Percentiles rank a stretch among this genome's conserved stretches.
Evolutionary conservation across 176 grass and related monocot genomes (phyloP).

Genomic region (Aegilops longissima): DNA sequence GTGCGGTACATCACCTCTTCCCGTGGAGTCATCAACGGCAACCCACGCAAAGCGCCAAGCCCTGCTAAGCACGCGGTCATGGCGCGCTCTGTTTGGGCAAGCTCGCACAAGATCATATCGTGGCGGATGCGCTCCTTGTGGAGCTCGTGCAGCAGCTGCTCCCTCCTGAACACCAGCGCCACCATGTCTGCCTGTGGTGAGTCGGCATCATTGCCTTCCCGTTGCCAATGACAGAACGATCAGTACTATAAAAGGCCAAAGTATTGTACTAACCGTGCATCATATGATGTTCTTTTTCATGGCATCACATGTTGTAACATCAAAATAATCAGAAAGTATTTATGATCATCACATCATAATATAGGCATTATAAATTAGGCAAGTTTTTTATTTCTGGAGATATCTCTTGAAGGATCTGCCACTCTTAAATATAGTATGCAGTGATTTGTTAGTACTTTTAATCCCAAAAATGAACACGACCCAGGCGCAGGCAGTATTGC

Average conservation of each 20-base stretch:
- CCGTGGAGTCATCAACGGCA: background rate
- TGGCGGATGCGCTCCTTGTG: background rate
- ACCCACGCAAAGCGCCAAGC: background rate
- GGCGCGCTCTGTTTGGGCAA: constrained; percentile 21
- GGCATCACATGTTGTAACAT: background rate
- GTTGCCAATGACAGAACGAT: background rate
- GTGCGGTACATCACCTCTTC: background rate
- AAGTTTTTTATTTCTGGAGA: background rate
- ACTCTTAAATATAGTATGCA: background rate
- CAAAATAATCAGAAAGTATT: background rate
- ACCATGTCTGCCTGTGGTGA: background rate
- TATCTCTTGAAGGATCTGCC: background rate
- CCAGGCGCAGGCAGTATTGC: no score
- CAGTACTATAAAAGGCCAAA: background rate
- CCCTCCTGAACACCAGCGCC: background rate
- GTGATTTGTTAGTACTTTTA: background rate
- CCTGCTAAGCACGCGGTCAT: background rate
- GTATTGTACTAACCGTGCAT: background rate
- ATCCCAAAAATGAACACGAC: background rate
- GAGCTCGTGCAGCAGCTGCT: constrained; percentile 28
- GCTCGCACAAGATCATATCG: constrained; percentile 30
- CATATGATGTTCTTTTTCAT: background rate
- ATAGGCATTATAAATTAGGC: background rate
- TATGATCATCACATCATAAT: background rate
- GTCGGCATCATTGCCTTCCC: background rate